Evolutionary conservation across 495 filamentous ascomycete species (phyloP), one percentile per base, ranked within the genome.

Genomic region (Neurospora tetraspora): DNA sequence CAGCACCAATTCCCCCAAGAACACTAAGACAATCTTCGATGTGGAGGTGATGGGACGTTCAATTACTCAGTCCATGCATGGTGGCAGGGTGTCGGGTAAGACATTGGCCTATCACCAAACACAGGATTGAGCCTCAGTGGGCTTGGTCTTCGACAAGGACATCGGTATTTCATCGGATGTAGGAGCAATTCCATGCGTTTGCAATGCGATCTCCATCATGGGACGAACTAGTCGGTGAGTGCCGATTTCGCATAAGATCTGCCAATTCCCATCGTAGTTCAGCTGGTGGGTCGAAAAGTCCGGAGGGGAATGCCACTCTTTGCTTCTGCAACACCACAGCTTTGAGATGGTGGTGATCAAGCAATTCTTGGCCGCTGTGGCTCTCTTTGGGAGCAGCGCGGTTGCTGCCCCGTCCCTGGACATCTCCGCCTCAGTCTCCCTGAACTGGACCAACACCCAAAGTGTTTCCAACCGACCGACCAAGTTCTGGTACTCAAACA

Each of bases 401-500:
- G 6, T 61, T 2, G 53, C 53, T 16, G 27, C 53, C 7, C 27
- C 27, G 27, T 18, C 27, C 3, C 27, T 9, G 7, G 6, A 18
- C 14, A 34, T 34, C 27, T 61, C 27, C 9, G 53, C 27, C 6
- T 61, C 53, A 1, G 53, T 34, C 53, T 16, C 53, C 1, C 14
- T 61, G 14, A 61, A 61, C 27, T 61, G 11, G 53, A 61, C 53
- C 27, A 34, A 8, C 27, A 12, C 14, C 34, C 53, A 61, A 4
- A 3, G 12, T 14, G 23, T 61, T 8, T 6, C 53, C 16, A 14
- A 73, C 12, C 68, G 68, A 71, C 74, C 74, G 31, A 78, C 78
- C 39, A 77, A 74, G 42, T 83, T 80, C 69, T 83, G 77, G 77
- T 78, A 78, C 37, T 39, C 80, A 37, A 81, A 81, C 65, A 73